Conservation (phyloP, 345 rosid genomes). For the Eucalyptus sp. region DNA sequence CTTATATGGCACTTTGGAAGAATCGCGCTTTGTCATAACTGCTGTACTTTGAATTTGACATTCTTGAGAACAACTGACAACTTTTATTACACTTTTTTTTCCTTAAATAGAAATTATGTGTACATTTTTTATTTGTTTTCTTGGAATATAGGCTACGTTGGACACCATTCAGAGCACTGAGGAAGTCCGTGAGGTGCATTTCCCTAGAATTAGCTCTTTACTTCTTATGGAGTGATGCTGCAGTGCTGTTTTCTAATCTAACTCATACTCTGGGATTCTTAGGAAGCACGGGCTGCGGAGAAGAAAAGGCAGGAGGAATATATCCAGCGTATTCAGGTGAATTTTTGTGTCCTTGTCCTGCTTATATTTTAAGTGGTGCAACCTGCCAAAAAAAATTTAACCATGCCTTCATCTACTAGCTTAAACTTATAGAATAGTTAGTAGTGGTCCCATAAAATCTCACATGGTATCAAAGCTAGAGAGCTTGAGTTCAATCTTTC, state of each 20-base stretch:
- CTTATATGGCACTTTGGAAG: not conserved
- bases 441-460: no score
- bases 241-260: not conserved
- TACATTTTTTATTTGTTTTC: not conserved
- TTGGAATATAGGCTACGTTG: slow-evolving; percentile 61
- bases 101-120: not conserved
- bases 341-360: not conserved
- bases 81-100: not conserved
- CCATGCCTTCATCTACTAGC: no score
- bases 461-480: no score
- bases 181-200: slow-evolving; percentile 77
- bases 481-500: no score
- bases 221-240: not conserved
- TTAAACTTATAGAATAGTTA: no score
- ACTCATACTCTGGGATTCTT: not conserved
- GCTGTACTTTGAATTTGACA: not conserved
- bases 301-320: slow-evolving; percentile 77
- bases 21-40: not conserved
- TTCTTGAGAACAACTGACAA: not conserved
- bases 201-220: not conserved
- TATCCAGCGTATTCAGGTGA: slow-evolving; percentile 64
- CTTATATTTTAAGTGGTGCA: not conserved
- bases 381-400: not conserved
- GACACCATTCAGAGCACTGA: slow-evolving; percentile 80
- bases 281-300: slow-evolving; percentile 82